These are phyloP conservation scores for Pseudodiploospora longispora DNA, from an alignment of 2,329 filamentous ascomycete genomes.

Conservation along the genomic window DNA sequence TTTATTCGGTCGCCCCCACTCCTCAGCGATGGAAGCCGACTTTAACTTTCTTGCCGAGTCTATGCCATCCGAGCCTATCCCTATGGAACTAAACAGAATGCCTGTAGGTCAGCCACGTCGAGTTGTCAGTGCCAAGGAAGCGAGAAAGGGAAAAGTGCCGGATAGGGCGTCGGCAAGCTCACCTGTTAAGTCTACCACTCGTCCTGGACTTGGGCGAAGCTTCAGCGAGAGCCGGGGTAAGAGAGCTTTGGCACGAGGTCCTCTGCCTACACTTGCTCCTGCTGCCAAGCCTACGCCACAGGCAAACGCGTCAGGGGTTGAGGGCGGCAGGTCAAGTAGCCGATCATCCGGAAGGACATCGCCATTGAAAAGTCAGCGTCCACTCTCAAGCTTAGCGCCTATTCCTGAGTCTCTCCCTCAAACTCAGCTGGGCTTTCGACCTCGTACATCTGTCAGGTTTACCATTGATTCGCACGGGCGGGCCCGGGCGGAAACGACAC, in stretches of 20 bases:
- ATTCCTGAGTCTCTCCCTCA: constrained; percentile 46
- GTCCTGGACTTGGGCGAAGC: constrained; percentile 45
- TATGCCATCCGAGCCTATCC: constrained; percentile 19
- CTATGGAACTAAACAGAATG: constrained; percentile 17
- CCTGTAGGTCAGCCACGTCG: constrained; percentile 33
- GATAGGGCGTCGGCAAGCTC: constrained; percentile 39
- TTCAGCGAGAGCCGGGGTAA: constrained; percentile 46
- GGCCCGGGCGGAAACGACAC: constrained; percentile 46
- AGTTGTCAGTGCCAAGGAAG: constrained; percentile 36
- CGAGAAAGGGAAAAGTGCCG: constrained; percentile 31
- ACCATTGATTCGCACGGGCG: constrained; percentile 55
- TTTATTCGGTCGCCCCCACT: constrained; percentile 45
- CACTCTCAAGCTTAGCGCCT: constrained; percentile 44
- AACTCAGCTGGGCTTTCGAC: constrained; percentile 22
- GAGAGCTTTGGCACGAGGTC: constrained; percentile 29
- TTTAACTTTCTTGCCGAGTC: constrained; percentile 23
- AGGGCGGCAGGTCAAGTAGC: constrained; percentile 25
- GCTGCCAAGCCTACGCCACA: constrained; percentile 30
- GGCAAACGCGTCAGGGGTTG: constrained; percentile 21
- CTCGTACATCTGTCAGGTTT: constrained; percentile 52
- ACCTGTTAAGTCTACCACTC: constrained; percentile 40
- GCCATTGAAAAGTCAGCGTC: constrained; percentile 43
- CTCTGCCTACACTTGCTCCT: constrained; percentile 41
- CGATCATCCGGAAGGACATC: constrained; percentile 41
- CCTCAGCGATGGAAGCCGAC: constrained; percentile 35